These are phyloP conservation scores for Pseudogymnoascus verrucosus DNA, from an alignment of 2,329 filamentous ascomycete genomes.

Conservation along the genomic window DNA sequence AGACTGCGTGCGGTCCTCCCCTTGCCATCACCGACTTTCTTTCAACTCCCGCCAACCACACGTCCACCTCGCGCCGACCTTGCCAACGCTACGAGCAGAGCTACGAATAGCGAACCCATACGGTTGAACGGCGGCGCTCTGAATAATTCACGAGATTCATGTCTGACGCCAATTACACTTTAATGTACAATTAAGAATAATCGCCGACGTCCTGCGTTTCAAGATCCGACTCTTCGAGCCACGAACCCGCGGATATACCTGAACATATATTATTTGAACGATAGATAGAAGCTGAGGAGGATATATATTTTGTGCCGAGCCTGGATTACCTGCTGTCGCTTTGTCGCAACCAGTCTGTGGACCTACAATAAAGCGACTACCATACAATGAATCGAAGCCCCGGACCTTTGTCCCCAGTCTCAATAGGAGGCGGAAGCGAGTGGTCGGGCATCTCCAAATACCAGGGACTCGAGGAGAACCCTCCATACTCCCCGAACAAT, in stretches of 20 bases:
- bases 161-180: slow-evolving; percentile 4
- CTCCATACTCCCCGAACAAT: slow-evolving; percentile 41
- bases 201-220: slow-evolving; percentile 6
- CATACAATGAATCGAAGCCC: slow-evolving; percentile 61
- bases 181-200: slow-evolving; percentile 5
- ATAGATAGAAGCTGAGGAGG: background rate
- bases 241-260: background rate
- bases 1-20: slow-evolving; percentile 1
- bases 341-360: slow-evolving; percentile 1
- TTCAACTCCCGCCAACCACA: background rate
- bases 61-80: background rate
- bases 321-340: background rate
- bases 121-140: background rate
- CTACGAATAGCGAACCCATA: background rate
- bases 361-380: slow-evolving; percentile 6
- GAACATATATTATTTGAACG: background rate
- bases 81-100: slow-evolving; percentile 2
- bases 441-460: slow-evolving; percentile 68
- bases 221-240: slow-evolving; percentile 2
- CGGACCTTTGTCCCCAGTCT: slow-evolving; percentile 74
- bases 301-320: background rate
- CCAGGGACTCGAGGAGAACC: slow-evolving; percentile 43
- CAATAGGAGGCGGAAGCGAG: slow-evolving; percentile 66
- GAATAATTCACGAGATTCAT: slow-evolving; percentile 5
- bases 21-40: background rate